These are phyloP conservation scores for Xylaria scruposa DNA, from an alignment of 495 filamentous ascomycete species.

Conservation along the genomic window DNA sequence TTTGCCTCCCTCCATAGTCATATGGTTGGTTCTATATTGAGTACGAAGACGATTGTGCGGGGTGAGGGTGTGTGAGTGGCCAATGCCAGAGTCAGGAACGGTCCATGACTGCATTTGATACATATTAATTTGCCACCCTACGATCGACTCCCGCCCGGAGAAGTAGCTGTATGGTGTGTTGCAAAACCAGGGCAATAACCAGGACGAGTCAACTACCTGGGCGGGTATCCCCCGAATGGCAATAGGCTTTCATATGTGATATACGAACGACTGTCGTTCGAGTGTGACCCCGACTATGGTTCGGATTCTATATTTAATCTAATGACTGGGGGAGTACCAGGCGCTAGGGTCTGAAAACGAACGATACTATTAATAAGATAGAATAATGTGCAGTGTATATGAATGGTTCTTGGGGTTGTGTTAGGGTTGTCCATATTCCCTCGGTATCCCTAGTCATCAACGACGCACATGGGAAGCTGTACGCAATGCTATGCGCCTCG, in stretches of 20 bases:
- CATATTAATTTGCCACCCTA: conserved; percentile 23
- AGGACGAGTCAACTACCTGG: conserved; percentile 8
- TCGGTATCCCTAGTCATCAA: not conserved
- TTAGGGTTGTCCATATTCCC: not conserved
- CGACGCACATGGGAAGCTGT: not conserved
- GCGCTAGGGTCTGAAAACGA: not conserved
- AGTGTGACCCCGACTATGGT: not conserved
- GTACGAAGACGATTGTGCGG: conserved; percentile 9
- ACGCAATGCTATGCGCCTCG: not conserved
- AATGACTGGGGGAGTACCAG: conserved; percentile 3
- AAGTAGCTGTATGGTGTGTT: conserved; percentile 9
- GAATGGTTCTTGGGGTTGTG: not conserved
- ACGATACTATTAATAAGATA: not conserved
- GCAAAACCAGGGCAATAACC: conserved; percentile 20
- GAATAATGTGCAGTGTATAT: not conserved
- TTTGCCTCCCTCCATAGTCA: conserved; percentile 5
- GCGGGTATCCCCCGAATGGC: not conserved
- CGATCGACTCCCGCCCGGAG: conserved; percentile 10
- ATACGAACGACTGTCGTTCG: conserved; percentile 12
- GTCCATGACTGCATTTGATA: conserved; percentile 14
- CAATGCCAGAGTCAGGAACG: conserved; percentile 13
- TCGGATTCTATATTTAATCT: conserved; percentile 24
- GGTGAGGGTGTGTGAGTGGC: conserved; percentile 18
- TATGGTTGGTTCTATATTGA: conserved; percentile 16
- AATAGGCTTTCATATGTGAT: conserved; percentile 10